Base-by-base conservation (phyloP, 768 basidiomycete species). In the Pulveroboletus sp. region DNA sequence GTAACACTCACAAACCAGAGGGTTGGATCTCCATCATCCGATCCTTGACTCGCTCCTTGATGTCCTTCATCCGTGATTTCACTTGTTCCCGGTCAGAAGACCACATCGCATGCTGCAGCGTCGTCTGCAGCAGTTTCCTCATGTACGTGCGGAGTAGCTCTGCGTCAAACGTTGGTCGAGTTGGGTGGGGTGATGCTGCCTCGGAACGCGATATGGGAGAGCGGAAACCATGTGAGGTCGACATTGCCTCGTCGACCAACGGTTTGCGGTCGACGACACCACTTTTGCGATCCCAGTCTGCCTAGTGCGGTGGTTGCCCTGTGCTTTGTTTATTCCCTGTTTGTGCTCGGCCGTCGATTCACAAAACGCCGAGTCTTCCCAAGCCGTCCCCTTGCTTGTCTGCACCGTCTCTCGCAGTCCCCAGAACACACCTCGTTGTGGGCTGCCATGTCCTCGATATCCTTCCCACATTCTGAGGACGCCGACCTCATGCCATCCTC, bases 21-120 rank as follows among this genome's bases (percentile, higher is more conserved):
- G 88, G 84, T 60, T 88, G 83, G 46, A 92, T 89, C 62, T 86
- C 86, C 46, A 89, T 58, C 87, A 91, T 91, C 59, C 90, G 74
- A 66, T 89, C 85, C 69, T 90, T 93, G 39, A 93, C 80, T 41
- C 90, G 78, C 60, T 88, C 86, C 17, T 86, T 82, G 50, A 93
- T 85, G 61, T 93, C 87, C 67, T 84, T 88, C 65, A 88, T 89
- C 84, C 86, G 88, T 6, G 68, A 74, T 65, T 80, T 85, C 15
- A 85, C 77, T 50, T 77, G 78, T 31, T 90, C 86, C 24, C 79
- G 76, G 47, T 92, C 88, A 57, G 80, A 81, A 42, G 75, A 62
- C 89, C 89, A 93, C 9, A 76, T 62, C 47, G 75, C 76, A 44
- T 69, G 74, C 49, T 84, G 78, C 36, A 93, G 74, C 2, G 83